Evolutionary conservation across 495 filamentous ascomycete genomes (phyloP).

Genomic region (Choiromyces venosus): DNA sequence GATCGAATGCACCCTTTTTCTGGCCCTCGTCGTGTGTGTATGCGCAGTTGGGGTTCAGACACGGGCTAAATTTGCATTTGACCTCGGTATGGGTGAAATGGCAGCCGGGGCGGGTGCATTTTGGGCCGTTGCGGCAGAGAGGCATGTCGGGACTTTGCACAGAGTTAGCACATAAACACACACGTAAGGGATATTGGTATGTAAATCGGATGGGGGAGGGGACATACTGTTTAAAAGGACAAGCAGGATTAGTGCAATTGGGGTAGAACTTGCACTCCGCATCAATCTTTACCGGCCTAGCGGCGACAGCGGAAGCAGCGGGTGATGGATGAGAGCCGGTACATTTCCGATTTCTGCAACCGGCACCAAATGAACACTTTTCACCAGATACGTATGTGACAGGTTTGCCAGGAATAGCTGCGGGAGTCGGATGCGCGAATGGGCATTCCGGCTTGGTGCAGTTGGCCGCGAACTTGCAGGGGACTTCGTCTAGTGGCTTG

Average conservation of each 20-base stretch:
- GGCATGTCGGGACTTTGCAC: conserved; percentile 55
- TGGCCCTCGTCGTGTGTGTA: conserved; percentile 94
- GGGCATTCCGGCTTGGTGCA: conserved; percentile 86
- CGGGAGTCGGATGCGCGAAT: conserved; percentile 91
- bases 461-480: conserved; percentile 79
- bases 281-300: conserved; percentile 52
- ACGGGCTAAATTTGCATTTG: conserved; percentile 86
- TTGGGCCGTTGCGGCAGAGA: conserved; percentile 86
- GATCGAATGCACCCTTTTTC: conserved; percentile 63
- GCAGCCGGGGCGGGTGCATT: conserved; percentile 77
- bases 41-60: conserved; percentile 72
- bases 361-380: conserved; percentile 74
- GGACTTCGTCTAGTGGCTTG: conserved; percentile 50
- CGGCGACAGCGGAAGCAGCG: conserved; percentile 48
- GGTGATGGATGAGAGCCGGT: conserved; percentile 88
- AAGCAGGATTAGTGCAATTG: conserved; percentile 80
- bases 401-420: conserved; percentile 68
- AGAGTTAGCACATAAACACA: conserved; percentile 14
- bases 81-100: conserved; percentile 82
- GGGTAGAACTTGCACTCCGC: conserved; percentile 91
- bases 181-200: neutral
- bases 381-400: conserved; percentile 69
- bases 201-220: neutral
- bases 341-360: conserved; percentile 94
- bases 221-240: conserved; percentile 70